Base-by-base conservation (phyloP, 2,329 filamentous ascomycete species). In the Sporothrix dimorphospora region DNA sequence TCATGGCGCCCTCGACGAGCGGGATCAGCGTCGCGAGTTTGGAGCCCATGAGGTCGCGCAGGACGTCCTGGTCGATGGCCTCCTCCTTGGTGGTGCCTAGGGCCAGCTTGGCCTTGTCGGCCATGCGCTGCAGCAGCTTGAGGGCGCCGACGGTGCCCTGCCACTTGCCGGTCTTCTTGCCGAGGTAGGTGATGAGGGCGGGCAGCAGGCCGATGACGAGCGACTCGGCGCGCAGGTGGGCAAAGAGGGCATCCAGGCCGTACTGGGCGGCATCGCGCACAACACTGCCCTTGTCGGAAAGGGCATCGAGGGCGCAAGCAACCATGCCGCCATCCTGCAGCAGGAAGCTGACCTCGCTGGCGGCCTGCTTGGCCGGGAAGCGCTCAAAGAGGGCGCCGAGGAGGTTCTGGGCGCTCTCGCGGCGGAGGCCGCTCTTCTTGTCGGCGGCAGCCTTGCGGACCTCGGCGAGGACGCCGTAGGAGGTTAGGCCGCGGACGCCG, bases 351-450 rank as follows among this genome's bases (percentile, higher is more conserved):
- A 93, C 89, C 83, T 98, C 94, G 81, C 90, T 93, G 75, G 94
- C 83, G 70, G 89, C 91, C 79, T 96, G 91, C 76, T 90, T 88
- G 63, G 89, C 85, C 61, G 94, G 93, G 79, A 98, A 92, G 53
- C 92, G 90, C 85, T 99, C 96, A 78, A 98, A 95, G 63, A 99
- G 85, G 71, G 97, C 95, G 72, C 97, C 96, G 30, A 98, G 87
- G 55, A 97, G 91, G 81, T 98, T 97, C 89, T 98, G 97, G 76
- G 94, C 92, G 79, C 94, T 94, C 84, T 99, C 96, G 77, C 95
- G 89, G 77, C 89, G 89, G 51, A 91, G 87, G 19, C 91, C 92
- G 81, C 91, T 94, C 87, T 99, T 99, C 90, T 98, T 99, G 84
- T 98, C 94, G 77, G 86, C 84, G 4, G 95, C 94, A 49, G 93